Evolutionary conservation across 345 rosid species (phyloP), one percentile per base, ranked within the genome.

Genomic region (Syzygium aromaticum): DNA sequence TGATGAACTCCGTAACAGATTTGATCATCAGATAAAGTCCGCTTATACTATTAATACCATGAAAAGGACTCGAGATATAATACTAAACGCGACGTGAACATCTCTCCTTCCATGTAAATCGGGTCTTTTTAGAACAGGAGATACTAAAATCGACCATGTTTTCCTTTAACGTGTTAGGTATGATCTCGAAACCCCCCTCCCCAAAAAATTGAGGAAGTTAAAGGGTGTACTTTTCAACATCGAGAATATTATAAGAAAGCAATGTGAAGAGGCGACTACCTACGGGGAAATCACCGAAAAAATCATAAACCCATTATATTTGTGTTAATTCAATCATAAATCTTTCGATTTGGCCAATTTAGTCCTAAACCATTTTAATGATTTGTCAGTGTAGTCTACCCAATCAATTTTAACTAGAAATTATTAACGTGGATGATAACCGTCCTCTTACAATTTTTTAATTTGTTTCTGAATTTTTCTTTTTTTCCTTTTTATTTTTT

Each of bases 111-210:
- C 49, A 1, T 38, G 80, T 73, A 22, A 33, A 38, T 10, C 3
- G 2, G 1, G 14, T 40, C 14, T 38, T 73, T 73, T 33, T 5
- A 33, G 49, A 73, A 10, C 1, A 19, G 25, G 7, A 73, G 21
- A 38, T 13, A 0, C 6, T 9, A 2, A 33, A 33, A 33, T 4
- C 7, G 0, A 33, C 10, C 10, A 1, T 0, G 7, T 33, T 25
- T 25, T 67, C 43, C 1, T 0, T 2, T 4, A 2, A 13, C 80
- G 1, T 9, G 49, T 19, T 73, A 19, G 25, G 14, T 73, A 9
- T 19, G 80, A 73, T 3, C 14, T 5, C 40, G 27, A 73, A 9
- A 7, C 6, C 46, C 7, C 46, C 46, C 46, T 3, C 8, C 19
- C 53, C 17, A 52, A 52, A 52, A 52, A 52, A 52, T 12, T 11